Base-by-base conservation (phyloP, 768 basidiomycete species). In the Psilocybe azurescens region DNA sequence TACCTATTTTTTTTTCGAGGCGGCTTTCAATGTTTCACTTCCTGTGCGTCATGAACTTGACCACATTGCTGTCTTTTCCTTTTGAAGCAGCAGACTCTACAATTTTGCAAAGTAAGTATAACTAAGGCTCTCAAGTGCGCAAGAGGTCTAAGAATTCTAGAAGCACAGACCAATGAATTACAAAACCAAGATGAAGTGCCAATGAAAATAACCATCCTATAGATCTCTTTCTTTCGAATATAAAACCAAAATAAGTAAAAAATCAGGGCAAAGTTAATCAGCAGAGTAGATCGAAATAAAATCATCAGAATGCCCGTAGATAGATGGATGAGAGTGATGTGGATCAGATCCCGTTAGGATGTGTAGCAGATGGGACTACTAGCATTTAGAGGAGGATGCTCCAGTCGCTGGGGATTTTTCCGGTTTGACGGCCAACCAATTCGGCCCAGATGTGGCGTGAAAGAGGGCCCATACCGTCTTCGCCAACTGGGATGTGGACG, bases 371-470 rank as follows among this genome's bases (percentile, higher is more conserved):
- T 36, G 33, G 7, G 11, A 11, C 33, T 36, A 36, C 33, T 11
- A 18, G 9, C 13, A 28, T n/a, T 39, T 59, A 60, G 39, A 68
- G 30, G 14, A 74, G 67, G 28, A 91, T 87, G 70, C 87, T 91
- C 94, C 94, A 97, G 30, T 89, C 86, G 72, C 91, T 91, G 48
- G 84, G 78, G 59, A 94, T 88, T 64, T 77, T 75, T 3, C 94
- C 94, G 63, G 87, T 89, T 75, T 97, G 94, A 58, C 92, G 87
- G 79, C 83, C 93, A 32, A 88, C 80, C n/a, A 97, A 80, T 66
- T 88, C 85, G 55, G 82, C 83, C 75, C 89, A 86, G 41, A 97
- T 79, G 16, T 86, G 86, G 13, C 84, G 81, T 10, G 91, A 91
- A 13, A 97, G 81, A 0, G 88, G 87, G 0, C 94, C 94, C 86